phyloP scores from a whole-genome alignment of 305 asterid genomes.

The Fraxinus sp. region DNA sequence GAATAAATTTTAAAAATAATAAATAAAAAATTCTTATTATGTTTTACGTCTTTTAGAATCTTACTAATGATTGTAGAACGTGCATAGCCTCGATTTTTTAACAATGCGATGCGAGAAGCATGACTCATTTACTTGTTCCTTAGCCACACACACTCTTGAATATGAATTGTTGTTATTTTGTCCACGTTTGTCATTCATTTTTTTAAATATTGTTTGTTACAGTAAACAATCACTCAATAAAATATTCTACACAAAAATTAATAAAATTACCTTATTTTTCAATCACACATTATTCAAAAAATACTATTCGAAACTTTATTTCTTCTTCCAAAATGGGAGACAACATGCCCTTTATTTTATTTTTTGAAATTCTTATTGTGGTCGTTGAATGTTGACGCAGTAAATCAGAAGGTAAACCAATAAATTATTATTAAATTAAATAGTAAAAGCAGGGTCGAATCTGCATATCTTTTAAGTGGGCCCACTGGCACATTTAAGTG shows the following conservation, averaged over 20 bases:
- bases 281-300: no score
- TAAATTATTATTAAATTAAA: constrained; percentile 5
- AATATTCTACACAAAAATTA: no score
- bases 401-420: constrained; percentile 5
- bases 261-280: no score
- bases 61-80: neutral
- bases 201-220: no score
- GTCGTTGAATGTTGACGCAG: constrained; percentile 23
- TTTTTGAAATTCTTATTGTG: neutral
- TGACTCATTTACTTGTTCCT: neutral
- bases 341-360: no score
- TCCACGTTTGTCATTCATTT: no score
- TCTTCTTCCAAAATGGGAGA: no score
- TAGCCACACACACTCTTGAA: neutral
- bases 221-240: no score
- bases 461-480: constrained; percentile 25
- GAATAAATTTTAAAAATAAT: no score
- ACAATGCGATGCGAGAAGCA: no score
- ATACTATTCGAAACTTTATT: no score
- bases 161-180: neutral
- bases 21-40: no score
- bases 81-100: neutral
- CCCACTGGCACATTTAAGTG: constrained; percentile 15
- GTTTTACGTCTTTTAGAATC: neutral
- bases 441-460: constrained; percentile 29